Conservation (phyloP, 768 basidiomycete genomes). For the Kwoniella mangroviensis region DNA sequence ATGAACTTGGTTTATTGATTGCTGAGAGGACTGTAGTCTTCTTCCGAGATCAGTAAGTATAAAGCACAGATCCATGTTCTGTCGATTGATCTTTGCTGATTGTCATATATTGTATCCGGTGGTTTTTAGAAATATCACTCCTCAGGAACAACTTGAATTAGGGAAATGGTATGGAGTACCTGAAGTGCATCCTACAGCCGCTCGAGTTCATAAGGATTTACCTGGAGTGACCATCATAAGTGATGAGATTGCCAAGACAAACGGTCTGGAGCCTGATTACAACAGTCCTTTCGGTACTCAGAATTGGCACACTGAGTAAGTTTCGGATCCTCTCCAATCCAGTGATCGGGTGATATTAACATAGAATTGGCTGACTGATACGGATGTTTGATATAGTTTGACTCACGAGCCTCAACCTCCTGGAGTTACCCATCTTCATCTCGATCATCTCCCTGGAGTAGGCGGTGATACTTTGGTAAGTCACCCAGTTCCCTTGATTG, state of each 20-base stretch:
- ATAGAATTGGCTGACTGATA: not conserved
- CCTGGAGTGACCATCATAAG: conserved; percentile 40
- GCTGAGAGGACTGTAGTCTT: conserved; percentile 72
- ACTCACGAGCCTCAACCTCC: conserved; percentile 27
- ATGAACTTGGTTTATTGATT: conserved; percentile 75
- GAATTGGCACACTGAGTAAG: conserved; percentile 36
- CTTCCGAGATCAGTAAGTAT: conserved; percentile 62
- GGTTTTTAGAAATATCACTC: conserved; percentile 70
- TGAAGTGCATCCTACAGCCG: conserved; percentile 69
- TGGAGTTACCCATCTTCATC: conserved; percentile 30
- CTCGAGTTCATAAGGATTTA: conserved; percentile 42
- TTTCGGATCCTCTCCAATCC: not conserved
- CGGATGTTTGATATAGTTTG: conserved; percentile 2
- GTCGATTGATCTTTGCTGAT: not conserved
- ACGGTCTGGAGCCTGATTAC: conserved; percentile 66
- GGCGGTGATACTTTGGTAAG: conserved; percentile 27
- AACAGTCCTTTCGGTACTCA: conserved; percentile 63
- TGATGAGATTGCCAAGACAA: conserved; percentile 21
- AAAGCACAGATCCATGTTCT: not conserved
- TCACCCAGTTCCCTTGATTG: not conserved
- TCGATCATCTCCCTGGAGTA: conserved; percentile 22
- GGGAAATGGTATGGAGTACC: conserved; percentile 74
- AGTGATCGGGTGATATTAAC: no score
- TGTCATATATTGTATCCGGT: not conserved
- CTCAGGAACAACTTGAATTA: conserved; percentile 73